phyloP scores from a whole-genome alignment of 2,329 filamentous ascomycete genomes.

The Fusarium ramigenum region DNA sequence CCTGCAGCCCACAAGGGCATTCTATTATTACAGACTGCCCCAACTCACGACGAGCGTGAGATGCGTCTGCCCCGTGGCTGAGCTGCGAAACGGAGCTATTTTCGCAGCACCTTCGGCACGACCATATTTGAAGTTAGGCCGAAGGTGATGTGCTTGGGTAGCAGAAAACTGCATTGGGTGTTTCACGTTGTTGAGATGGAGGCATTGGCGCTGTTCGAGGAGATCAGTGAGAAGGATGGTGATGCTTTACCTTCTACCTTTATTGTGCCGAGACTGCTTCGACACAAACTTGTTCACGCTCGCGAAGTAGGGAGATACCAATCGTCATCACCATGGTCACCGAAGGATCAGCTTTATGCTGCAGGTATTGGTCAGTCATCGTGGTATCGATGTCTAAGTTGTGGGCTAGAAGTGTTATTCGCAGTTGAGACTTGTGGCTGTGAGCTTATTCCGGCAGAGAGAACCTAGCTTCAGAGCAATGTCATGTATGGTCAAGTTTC shows the following conservation, averaged over 20 bases:
- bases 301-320: accelerated
- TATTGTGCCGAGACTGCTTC: not conserved
- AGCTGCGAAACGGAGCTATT: not conserved
- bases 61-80: accelerated
- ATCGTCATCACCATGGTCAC: too few species aligned
- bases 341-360: too few species aligned
- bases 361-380: too few species aligned
- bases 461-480: not conserved
- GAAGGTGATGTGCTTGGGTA: not conserved
- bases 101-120: accelerated
- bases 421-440: too few species aligned
- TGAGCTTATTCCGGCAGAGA: too few species aligned
- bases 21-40: not conserved
- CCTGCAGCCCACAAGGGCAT: too few species aligned
- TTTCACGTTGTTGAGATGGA: not conserved
- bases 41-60: not conserved
- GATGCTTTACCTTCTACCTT: not conserved
- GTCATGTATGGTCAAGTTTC: not conserved
- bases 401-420: too few species aligned
- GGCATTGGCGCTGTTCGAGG: not conserved
- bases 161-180: too few species aligned
- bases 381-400: too few species aligned
- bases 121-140: not conserved
- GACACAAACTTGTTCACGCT: accelerated
- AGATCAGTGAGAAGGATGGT: not conserved